Evolutionary conservation across 164 flowering plant genomes (phyloP).

Genomic region (Umbilicus rupestris): DNA sequence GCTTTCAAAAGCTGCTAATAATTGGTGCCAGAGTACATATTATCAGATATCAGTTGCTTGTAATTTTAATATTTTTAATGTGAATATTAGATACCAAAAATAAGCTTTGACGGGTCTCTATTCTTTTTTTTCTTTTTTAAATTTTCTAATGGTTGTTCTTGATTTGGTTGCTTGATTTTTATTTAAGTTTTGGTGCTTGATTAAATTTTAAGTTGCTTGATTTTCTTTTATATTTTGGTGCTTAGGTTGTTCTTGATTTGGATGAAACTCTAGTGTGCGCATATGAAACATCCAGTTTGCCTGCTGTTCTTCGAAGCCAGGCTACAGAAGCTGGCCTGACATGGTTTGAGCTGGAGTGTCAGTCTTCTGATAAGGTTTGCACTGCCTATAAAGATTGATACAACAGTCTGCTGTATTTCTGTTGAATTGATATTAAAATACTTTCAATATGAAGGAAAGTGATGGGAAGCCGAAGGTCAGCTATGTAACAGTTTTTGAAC

Average conservation of each 20-base stretch:
- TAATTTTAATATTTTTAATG: too few species aligned
- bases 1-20: too few species aligned
- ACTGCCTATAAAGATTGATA: not conserved
- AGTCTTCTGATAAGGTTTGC: conserved; percentile 73
- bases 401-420: not conserved
- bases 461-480: conserved; percentile 82
- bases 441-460: conserved; percentile 45
- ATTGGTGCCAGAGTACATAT: too few species aligned
- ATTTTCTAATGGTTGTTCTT: too few species aligned
- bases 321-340: conserved; percentile 81
- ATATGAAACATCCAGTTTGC: conserved; percentile 82
- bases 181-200: too few species aligned
- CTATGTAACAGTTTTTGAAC: conserved; percentile 95
- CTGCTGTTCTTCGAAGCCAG: conserved; percentile 49
- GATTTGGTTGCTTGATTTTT: too few species aligned
- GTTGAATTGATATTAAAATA: not conserved
- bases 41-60: too few species aligned
- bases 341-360: conserved; percentile 90
- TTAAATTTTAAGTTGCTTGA: not conserved
- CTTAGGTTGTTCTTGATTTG: conserved; percentile 90
- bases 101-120: too few species aligned
- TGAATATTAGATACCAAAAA: too few species aligned
- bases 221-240: conserved; percentile 4
- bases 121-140: too few species aligned
- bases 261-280: conserved; percentile 94